Evolutionary conservation across 345 rosid genomes (phyloP).

Genomic region (Alliaria petiolata): DNA sequence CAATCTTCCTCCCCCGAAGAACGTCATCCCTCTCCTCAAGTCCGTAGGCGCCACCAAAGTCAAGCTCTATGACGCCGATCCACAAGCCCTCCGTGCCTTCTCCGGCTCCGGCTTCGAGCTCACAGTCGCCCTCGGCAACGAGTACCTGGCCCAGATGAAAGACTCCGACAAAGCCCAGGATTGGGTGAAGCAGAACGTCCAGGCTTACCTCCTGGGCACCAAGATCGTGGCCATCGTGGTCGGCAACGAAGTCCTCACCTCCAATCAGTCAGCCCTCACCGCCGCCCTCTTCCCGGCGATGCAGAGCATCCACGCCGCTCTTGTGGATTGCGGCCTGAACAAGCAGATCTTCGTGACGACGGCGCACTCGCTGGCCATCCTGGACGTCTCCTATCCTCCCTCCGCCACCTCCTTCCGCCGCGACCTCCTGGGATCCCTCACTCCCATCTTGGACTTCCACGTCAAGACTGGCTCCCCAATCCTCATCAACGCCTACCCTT

Average conservation of each 20-base stretch:
- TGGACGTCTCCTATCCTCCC: constrained; percentile 81
- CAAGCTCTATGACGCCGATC: constrained; percentile 92
- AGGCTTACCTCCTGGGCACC: constrained; percentile 70
- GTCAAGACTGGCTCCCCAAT: constrained; percentile 67
- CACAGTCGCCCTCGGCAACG: constrained; percentile 73
- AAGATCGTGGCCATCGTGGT: constrained; percentile 78
- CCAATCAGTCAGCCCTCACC: constrained; percentile 59
- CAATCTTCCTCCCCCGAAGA: constrained; percentile 79
- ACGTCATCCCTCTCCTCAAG: constrained; percentile 77
- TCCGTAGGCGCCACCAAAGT: constrained; percentile 83
- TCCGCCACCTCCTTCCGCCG: constrained; percentile 75
- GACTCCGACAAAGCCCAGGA: constrained; percentile 55
- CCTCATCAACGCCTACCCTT: constrained; percentile 91
- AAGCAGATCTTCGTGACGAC: constrained; percentile 81
- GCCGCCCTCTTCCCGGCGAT: constrained; percentile 73
- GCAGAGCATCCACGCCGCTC: constrained; percentile 68
- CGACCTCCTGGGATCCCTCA: constrained; percentile 56
- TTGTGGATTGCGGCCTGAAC: constrained; percentile 58
- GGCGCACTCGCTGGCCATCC: constrained; percentile 71
- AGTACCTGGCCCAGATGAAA: constrained; percentile 50
- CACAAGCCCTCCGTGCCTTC: constrained; percentile 74
- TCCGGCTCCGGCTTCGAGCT: constrained; percentile 77
- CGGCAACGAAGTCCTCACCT: constrained; percentile 85
- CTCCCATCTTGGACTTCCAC: constrained; percentile 67
- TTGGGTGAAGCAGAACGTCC: constrained; percentile 81